Conservation (phyloP, 2,329 filamentous ascomycete species). For the Phaeosphaeriaceae sp. region DNA sequence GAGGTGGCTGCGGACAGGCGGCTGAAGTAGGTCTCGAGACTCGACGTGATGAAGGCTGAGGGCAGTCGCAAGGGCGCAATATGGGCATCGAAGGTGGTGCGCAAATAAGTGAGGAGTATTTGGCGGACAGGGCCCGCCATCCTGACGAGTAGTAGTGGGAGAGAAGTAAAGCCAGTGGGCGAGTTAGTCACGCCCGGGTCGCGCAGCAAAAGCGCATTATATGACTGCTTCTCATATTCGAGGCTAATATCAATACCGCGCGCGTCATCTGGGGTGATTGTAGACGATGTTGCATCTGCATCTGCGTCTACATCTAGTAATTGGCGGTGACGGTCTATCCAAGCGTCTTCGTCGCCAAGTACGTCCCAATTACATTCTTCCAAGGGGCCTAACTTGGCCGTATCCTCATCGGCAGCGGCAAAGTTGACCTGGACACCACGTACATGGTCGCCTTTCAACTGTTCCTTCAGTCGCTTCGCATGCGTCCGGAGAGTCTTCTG, state of each 20-base stretch:
- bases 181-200: conserved; percentile 38
- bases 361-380: conserved; percentile 55
- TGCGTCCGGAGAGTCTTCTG: conserved; percentile 52
- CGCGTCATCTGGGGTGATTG: conserved; percentile 26
- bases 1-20: conserved; percentile 55
- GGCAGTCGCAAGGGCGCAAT: conserved; percentile 53
- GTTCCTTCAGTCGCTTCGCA: conserved; percentile 55
- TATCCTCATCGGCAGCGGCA: conserved; percentile 42
- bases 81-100: conserved; percentile 58
- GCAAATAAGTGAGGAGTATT: conserved; percentile 57
- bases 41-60: conserved; percentile 53
- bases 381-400: conserved; percentile 55
- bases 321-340: conserved; percentile 47
- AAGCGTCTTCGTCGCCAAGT: conserved; percentile 50
- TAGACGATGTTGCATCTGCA: conserved; percentile 23
- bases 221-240: conserved; percentile 56
- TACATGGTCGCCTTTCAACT: conserved; percentile 57
- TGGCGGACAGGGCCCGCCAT: conserved; percentile 59
- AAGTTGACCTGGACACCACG: conserved; percentile 54
- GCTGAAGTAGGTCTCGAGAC: conserved; percentile 64
- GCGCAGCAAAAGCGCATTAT: conserved; percentile 59
- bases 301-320: conserved; percentile 40
- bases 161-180: conserved; percentile 51
- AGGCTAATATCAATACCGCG: conserved; percentile 58
- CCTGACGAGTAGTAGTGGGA: conserved; percentile 59